Conservation (phyloP, 495 filamentous ascomycete genomes). For the Penicillium simplicissimum region DNA sequence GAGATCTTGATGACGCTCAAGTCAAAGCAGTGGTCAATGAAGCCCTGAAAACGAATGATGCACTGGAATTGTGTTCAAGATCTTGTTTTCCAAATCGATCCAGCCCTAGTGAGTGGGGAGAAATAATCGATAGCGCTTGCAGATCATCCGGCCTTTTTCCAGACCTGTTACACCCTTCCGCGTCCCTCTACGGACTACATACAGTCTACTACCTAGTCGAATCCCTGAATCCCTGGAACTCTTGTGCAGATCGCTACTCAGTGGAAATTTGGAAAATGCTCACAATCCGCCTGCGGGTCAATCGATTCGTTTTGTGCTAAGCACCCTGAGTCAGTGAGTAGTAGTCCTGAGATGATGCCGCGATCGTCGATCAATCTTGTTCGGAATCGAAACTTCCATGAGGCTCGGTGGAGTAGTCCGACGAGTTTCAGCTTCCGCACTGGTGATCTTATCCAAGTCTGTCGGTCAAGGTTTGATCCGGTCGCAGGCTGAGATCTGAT, state of each 20-base stretch:
- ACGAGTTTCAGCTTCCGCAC: background rate
- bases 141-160: constrained; percentile 8
- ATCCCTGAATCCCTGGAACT: too few relatives aligned
- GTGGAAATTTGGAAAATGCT: background rate
- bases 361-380: background rate
- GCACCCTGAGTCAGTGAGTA: background rate
- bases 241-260: background rate
- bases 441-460: background rate
- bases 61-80: background rate
- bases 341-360: background rate
- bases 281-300: background rate
- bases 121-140: background rate
- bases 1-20: background rate
- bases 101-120: background rate
- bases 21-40: background rate
- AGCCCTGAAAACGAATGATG: background rate
- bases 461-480: background rate
- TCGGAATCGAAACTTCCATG: background rate
- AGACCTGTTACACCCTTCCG: background rate
- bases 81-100: background rate
- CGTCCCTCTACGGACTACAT: too few relatives aligned
- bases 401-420: background rate
- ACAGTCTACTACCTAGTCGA: too few relatives aligned
- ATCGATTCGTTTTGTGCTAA: background rate
- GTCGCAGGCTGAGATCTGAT: background rate